Evolutionary conservation across 2,329 filamentous ascomycete genomes (phyloP).

Genomic region (Monosporascus cannonballus): DNA sequence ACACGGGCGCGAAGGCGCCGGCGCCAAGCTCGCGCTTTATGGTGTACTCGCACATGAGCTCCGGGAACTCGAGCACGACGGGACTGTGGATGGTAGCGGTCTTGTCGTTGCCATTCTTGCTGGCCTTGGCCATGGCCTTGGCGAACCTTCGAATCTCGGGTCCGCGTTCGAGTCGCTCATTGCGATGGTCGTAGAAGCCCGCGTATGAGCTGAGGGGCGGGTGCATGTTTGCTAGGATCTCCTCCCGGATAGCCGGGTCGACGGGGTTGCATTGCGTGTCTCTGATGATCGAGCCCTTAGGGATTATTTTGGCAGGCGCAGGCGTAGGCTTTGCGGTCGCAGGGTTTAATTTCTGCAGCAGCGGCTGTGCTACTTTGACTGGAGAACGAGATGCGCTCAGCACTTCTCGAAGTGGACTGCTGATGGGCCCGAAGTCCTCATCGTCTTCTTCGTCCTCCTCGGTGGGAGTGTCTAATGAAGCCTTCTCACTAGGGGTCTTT

Average conservation of each 20-base stretch:
- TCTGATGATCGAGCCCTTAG: constrained; percentile 68
- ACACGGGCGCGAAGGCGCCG: constrained; percentile 92
- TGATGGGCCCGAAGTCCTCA: constrained; percentile 37
- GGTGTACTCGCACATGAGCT: constrained; percentile 62
- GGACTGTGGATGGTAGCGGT: constrained; percentile 51
- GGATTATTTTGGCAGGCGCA: constrained; percentile 32
- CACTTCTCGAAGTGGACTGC: constrained; percentile 69
- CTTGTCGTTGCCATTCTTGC: constrained; percentile 54
- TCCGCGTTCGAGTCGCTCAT: constrained; percentile 58
- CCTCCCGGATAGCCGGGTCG: constrained; percentile 65
- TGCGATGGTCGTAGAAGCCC: constrained; percentile 71
- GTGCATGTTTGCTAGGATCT: constrained; percentile 68
- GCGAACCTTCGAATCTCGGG: constrained; percentile 76
- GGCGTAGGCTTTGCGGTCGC: constrained; percentile 24
- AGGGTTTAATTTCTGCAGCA: constrained; percentile 36
- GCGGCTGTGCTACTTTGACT: constrained; percentile 45
- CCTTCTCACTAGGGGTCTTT: constrained; percentile 70
- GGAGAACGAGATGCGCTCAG: constrained; percentile 44
- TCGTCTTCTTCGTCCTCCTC: constrained; percentile 27
- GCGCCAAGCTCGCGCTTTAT: constrained; percentile 83
- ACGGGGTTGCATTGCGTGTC: constrained; percentile 86
- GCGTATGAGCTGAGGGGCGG: constrained; percentile 69
- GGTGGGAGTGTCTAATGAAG: constrained; percentile 19
- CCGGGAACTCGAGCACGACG: constrained; percentile 62
- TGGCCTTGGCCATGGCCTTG: constrained; percentile 57